phyloP scores from a whole-genome alignment of 768 basidiomycete species.

The Mrakia gelida region DNA sequence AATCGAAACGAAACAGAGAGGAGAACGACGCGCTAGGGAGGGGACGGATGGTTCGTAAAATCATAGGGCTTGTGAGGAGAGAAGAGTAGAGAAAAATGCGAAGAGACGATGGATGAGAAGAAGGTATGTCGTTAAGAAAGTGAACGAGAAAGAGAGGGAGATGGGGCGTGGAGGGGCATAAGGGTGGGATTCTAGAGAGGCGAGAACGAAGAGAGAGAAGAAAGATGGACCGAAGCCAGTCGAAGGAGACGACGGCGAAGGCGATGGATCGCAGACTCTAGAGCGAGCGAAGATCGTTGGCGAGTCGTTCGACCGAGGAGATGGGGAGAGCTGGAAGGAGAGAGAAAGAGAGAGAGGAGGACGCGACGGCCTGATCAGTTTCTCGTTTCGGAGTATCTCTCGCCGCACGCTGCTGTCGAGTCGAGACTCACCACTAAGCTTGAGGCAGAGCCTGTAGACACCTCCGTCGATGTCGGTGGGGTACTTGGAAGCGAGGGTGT shows the following conservation, averaged over 20 bases:
- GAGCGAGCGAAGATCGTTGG: not conserved
- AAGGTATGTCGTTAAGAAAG: no score
- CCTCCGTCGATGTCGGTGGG: not conserved
- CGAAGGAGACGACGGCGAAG: not conserved
- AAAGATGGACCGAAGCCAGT: not conserved
- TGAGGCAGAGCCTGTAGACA: slow-evolving; percentile 14
- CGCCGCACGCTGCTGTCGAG: not conserved
- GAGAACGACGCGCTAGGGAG: no score
- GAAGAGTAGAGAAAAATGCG: not conserved
- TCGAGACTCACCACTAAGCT: slow-evolving; percentile 4
- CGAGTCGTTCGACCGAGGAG: not conserved
- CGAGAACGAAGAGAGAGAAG: not conserved
- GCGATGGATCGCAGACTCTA: not conserved
- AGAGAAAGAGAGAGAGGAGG: not conserved
- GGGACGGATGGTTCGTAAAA: not conserved
- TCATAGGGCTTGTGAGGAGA: not conserved
- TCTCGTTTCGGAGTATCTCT: no score
- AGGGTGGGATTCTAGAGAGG: not conserved
- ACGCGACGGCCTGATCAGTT: not conserved
- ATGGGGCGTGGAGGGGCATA: not conserved
- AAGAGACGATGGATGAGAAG: no score
- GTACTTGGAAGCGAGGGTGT: slow-evolving; percentile 19
- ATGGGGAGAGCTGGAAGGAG: not conserved
- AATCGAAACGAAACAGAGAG: no score
- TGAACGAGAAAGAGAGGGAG: no score